phyloP scores from a whole-genome alignment of 1,284 basidiomycete genomes.

The Erythrobasidium hasegawianum region DNA sequence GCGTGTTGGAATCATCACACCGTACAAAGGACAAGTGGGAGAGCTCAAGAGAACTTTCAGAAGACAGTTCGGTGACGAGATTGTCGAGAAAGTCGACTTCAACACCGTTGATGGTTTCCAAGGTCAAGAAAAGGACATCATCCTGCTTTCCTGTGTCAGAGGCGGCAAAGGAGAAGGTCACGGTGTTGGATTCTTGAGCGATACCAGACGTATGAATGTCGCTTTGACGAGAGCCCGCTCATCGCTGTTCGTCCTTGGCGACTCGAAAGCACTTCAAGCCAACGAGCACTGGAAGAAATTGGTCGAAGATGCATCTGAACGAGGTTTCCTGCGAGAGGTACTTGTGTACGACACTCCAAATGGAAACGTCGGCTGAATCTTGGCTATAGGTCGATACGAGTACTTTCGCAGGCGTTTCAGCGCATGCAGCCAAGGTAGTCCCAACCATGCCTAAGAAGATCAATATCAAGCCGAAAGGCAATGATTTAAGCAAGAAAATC shows the following conservation, averaged over 20 bases:
- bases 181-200: constrained; percentile 75
- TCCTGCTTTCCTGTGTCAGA: constrained; percentile 90
- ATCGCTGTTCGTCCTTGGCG: constrained; percentile 88
- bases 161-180: constrained; percentile 59
- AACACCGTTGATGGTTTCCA: constrained; percentile 97
- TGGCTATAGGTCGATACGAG: constrained; percentile 10
- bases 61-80: constrained; percentile 66
- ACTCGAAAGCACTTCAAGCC: constrained; percentile 78
- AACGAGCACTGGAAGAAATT: constrained; percentile 75
- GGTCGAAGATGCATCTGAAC: constrained; percentile 65
- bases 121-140: constrained; percentile 94
- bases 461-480: constrained; percentile 10
- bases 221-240: constrained; percentile 92
- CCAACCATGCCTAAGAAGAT: background rate
- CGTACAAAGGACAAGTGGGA: constrained; percentile 87
- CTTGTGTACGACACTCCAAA: background rate
- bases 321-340: constrained; percentile 41
- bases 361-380: background rate
- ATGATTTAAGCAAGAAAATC: constrained; percentile 6
- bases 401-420: constrained; percentile 8
- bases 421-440: background rate
- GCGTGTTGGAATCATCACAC: constrained; percentile 84
- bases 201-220: constrained; percentile 77
- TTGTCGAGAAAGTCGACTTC: constrained; percentile 77
- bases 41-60: constrained; percentile 72